A percentile compares a stretch with the other conserved stretches of the same genome.
phyloP scores from a whole-genome alignment of 2,329 filamentous ascomycete species.

The Aureobasidium uvarum region DNA sequence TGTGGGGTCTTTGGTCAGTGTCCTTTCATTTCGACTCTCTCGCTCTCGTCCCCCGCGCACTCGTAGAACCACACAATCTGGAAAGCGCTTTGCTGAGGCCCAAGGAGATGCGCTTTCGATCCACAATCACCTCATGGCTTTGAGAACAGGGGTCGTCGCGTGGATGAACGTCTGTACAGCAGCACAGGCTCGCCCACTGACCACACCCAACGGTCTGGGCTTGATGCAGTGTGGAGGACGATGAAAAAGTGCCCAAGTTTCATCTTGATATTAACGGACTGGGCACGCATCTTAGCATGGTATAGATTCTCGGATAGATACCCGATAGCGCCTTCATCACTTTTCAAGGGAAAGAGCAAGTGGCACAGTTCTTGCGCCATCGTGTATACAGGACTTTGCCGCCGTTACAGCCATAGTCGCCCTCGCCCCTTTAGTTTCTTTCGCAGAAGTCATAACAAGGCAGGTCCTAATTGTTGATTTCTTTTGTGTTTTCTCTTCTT shows the following conservation, averaged over 20 bases:
- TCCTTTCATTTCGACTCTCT: constrained; percentile 2
- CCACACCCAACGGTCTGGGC: constrained; percentile 11
- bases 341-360: neutral
- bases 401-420: constrained; percentile 24
- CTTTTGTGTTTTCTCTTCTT: neutral
- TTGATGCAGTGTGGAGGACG: neutral
- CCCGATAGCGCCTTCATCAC: neutral
- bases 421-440: neutral
- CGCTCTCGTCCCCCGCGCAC: neutral
- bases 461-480: neutral
- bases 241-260: constrained; percentile 7
- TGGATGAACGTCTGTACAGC: too few species aligned
- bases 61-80: neutral
- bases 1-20: neutral
- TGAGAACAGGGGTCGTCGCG: too few species aligned
- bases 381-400: neutral
- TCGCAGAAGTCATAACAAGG: constrained; percentile 1
- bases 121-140: neutral
- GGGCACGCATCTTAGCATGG: constrained; percentile 2
- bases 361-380: neutral
- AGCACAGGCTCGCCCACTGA: neutral
- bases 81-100: neutral
- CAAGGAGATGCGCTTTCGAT: neutral
- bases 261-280: constrained; percentile 20
- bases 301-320: neutral